These are phyloP conservation scores for Alternaria metachromatica DNA, from an alignment of 2,329 filamentous ascomycete genomes.

Conservation along the genomic window DNA sequence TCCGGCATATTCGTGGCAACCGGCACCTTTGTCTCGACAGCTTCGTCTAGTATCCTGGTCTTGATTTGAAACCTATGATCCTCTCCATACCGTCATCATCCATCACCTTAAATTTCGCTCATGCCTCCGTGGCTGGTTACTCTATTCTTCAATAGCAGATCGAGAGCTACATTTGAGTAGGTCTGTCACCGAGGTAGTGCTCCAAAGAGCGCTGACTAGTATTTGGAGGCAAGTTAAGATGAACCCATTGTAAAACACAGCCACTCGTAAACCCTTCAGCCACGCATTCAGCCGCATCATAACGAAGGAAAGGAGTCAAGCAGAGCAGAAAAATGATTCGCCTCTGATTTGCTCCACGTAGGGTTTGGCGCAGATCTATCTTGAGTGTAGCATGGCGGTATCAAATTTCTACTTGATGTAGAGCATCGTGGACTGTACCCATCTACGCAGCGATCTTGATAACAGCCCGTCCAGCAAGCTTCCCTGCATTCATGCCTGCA, in stretches of 20 bases:
- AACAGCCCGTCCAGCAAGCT: constrained; percentile 51
- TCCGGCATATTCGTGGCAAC: neutral
- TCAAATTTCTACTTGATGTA: neutral
- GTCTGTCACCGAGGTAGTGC: neutral
- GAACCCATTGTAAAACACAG: neutral
- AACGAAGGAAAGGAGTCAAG: neutral
- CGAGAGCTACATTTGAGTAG: neutral
- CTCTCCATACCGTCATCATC: neutral
- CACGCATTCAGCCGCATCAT: neutral
- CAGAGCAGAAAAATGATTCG: neutral
- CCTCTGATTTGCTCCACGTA: neutral
- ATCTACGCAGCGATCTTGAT: constrained; percentile 44
- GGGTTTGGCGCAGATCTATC: neutral
- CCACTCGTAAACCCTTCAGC: neutral
- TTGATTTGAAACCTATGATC: neutral
- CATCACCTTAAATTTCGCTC: neutral
- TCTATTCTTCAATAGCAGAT: neutral
- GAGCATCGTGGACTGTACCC: neutral
- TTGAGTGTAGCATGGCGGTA: neutral
- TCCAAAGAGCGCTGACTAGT: neutral
- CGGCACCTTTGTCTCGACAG: neutral
- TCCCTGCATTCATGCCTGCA: constrained; percentile 49
- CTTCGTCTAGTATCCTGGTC: neutral
- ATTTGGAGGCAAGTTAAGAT: neutral
- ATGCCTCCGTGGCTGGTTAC: neutral